Evolutionary conservation across 805 yeast genomes (phyloP).

Genomic region (Suhomyces faveliae): DNA sequence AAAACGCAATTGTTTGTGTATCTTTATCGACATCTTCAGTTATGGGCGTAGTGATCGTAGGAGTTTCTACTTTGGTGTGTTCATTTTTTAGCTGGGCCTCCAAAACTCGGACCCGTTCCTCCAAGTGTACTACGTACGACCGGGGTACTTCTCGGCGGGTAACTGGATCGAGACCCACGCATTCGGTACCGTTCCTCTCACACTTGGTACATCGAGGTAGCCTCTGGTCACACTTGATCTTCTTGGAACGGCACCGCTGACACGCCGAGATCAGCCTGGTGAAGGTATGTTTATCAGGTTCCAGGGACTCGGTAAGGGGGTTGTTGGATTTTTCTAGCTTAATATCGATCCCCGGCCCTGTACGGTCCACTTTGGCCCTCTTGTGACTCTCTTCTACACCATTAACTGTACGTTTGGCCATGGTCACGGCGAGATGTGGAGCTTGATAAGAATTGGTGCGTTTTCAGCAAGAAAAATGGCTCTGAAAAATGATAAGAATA

Average conservation of each 20-base stretch:
- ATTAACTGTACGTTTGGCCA: constrained; percentile 1
- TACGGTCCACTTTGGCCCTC: background rate
- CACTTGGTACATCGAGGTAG: constrained; percentile 69
- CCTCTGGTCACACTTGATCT: constrained; percentile 64
- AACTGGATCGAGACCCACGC: constrained; percentile 84
- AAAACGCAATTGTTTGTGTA: constrained; percentile 54
- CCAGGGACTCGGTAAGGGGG: background rate
- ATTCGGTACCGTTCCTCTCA: constrained; percentile 62
- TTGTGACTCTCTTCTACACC: background rate
- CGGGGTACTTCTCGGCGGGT: constrained; percentile 87
- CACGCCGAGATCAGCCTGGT: constrained; percentile 74
- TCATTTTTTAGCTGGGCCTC: constrained; percentile 47
- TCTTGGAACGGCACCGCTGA: constrained; percentile 71
- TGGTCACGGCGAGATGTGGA: background rate
- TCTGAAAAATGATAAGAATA: background rate
- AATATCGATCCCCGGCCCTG: background rate
- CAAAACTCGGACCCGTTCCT: constrained; percentile 57
- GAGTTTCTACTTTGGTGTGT: constrained; percentile 26
- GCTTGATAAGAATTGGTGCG: background rate
- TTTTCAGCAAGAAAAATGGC: too few species aligned
- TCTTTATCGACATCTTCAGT: too few species aligned
- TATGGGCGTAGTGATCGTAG: background rate
- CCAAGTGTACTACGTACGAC: constrained; percentile 70
- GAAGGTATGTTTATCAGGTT: background rate
- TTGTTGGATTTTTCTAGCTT: background rate